Conservation (phyloP, 345 rosid species). For the Brassica juncea region DNA sequence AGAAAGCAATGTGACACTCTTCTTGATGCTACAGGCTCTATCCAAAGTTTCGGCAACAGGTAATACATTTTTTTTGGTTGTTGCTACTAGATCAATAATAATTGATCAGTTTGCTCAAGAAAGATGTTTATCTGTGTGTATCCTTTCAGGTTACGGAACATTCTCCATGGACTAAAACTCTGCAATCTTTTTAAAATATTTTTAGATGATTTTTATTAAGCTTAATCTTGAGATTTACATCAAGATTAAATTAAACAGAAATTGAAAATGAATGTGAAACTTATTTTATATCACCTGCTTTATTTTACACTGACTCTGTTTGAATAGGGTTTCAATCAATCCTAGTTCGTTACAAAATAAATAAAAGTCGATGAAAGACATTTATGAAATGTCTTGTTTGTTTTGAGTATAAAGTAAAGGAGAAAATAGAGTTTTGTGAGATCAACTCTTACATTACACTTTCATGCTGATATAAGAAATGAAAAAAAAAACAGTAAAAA, state of each 20-base stretch:
- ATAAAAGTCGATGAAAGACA: too few species aligned
- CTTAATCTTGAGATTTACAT: neutral
- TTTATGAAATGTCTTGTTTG: too few species aligned
- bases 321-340: too few species aligned
- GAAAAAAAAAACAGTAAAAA: too few species aligned
- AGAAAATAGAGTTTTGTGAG: too few species aligned
- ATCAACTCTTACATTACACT: too few species aligned
- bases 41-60: conserved; percentile 94
- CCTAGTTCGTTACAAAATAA: too few species aligned
- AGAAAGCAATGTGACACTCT: conserved; percentile 82
- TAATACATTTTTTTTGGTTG: conserved; percentile 23
- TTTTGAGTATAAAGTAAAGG: too few species aligned
- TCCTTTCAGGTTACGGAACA: conserved; percentile 31
- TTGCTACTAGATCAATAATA: neutral
- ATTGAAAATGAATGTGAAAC: neutral
- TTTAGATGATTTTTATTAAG: too few species aligned
- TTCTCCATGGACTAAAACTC: conserved; percentile 38
- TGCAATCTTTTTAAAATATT: too few species aligned
- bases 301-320: neutral
- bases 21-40: conserved; percentile 79
- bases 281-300: neutral
- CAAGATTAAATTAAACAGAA: neutral
- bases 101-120: neutral
- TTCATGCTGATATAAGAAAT: too few species aligned
- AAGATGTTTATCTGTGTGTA: neutral